Base-by-base conservation (phyloP, 1,284 basidiomycete species). In the Limonomyces culmigenus region DNA sequence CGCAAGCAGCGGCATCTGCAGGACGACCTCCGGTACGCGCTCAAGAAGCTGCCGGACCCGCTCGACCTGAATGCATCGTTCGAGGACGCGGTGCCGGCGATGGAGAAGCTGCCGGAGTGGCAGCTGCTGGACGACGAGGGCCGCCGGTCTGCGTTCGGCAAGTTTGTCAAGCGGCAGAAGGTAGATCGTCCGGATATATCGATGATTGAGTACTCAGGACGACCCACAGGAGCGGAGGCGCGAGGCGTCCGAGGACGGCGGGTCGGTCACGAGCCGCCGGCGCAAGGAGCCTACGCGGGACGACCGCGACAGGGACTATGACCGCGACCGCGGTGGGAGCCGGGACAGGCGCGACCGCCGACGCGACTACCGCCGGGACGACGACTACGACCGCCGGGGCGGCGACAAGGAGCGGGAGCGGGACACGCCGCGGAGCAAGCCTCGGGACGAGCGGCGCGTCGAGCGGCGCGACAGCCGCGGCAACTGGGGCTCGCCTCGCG, bases 21-120 rank as follows among this genome's bases (percentile, higher is more conserved):
- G 48, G 93, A 99, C 51, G 95, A 98, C 49, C 63, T 98, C 23
- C 80, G 95, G 3, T 96, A 97, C 54, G 95, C 91, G 0, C 65
- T 97, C 43, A 91, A 87, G 58, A 92, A 93, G 50, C 61, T 93
- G 3, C 56, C 83, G 1, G 78, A 89, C 23, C 68, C 83, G 1
- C 56, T 93, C 31, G 81, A 89, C 43, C 49, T 88, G 30, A 74
- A 61, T 17, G 53, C 75, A 40, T 52, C 75, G 0, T 95, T 79
- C 48, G 88, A 93, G 47, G 73, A 81, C 43, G 70, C 71, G 37
- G 52, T 86, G 8, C 72, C 83, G 6, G 55, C 77, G 14, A 86
- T 93, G 42, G 65, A 84, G 51, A 62, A 85, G 32, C 61, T 93
- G 25, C 66, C 76, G 1, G 88, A 95, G 52, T 96, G 70, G 56